A percentile compares a stretch with the other conserved stretches of the same genome.
phyloP scores from a whole-genome alignment of 208 protist genomes.

The Leishmania turanica region DNA sequence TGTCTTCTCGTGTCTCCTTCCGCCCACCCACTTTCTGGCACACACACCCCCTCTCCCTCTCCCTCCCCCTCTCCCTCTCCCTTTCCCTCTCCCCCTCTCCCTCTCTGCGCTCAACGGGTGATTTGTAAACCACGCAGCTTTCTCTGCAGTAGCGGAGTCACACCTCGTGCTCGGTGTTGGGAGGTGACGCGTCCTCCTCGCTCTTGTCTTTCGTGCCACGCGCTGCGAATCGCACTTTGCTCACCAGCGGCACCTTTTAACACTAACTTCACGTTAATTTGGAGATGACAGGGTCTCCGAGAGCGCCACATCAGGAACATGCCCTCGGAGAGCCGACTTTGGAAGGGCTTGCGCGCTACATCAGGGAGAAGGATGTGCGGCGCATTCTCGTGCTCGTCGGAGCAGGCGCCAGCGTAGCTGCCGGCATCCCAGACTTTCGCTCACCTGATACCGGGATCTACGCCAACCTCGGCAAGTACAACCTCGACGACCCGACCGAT shows the following conservation, averaged over 20 bases:
- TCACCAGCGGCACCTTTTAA: neutral
- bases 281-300: neutral
- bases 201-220: neutral
- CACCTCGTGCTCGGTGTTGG: neutral
- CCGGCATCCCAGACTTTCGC: conserved; percentile 96
- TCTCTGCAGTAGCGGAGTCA: neutral
- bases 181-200: neutral
- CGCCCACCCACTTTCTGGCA: neutral
- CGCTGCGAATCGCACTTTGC: neutral
- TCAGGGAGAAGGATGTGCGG: conserved; percentile 54
- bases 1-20: neutral
- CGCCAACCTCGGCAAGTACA: conserved; percentile 84
- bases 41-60: neutral
- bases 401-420: conserved; percentile 91
- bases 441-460: conserved; percentile 94
- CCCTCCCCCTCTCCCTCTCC: neutral
- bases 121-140: neutral
- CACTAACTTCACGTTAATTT: neutral
- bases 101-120: neutral
- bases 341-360: conserved; percentile 67
- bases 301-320: conserved; percentile 26
- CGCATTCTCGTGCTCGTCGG: conserved; percentile 93
- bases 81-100: neutral
- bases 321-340: conserved; percentile 54
- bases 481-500: conserved; percentile 88